Evolutionary conservation across 2,329 filamentous ascomycete genomes (phyloP).

Genomic region (Leptosphaerulina australis): DNA sequence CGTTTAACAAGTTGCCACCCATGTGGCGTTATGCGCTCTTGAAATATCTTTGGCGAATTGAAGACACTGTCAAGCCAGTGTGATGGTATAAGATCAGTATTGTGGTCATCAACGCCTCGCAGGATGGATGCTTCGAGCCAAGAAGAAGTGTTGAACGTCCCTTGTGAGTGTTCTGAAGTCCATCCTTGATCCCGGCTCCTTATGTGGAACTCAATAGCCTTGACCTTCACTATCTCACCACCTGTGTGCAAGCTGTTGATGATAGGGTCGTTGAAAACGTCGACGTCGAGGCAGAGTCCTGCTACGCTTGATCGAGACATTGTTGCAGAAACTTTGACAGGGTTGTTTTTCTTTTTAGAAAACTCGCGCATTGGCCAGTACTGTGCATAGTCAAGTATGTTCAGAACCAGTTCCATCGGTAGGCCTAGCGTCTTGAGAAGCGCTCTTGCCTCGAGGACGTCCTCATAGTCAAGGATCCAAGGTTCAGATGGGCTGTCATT

Average conservation of each 20-base stretch:
- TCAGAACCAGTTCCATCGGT: slow-evolving; percentile 40
- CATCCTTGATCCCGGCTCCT: slow-evolving; percentile 42
- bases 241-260: slow-evolving; percentile 6
- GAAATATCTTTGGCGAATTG: background rate
- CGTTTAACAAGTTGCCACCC: slow-evolving; percentile 30
- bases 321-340: slow-evolving; percentile 4
- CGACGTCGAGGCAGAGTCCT: slow-evolving; percentile 25
- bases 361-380: slow-evolving; percentile 32
- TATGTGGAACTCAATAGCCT: slow-evolving; percentile 34
- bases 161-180: slow-evolving; percentile 34
- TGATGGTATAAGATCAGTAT: slow-evolving; percentile 7
- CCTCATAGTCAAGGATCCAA: slow-evolving; percentile 23
- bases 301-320: slow-evolving; percentile 13
- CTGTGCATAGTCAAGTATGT: slow-evolving; percentile 34
- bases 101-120: slow-evolving; percentile 18
- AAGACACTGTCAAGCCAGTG: slow-evolving; percentile 7
- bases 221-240: slow-evolving; percentile 28
- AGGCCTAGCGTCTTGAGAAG: slow-evolving; percentile 31
- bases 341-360: background rate
- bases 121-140: slow-evolving; percentile 45
- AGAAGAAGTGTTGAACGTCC: slow-evolving; percentile 38
- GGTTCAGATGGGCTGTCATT: background rate
- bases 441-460: slow-evolving; percentile 31
- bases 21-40: slow-evolving; percentile 1
- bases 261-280: slow-evolving; percentile 18